Base-by-base conservation (phyloP, 106 monocot genomes). In the Iris macrosiphon region DNA sequence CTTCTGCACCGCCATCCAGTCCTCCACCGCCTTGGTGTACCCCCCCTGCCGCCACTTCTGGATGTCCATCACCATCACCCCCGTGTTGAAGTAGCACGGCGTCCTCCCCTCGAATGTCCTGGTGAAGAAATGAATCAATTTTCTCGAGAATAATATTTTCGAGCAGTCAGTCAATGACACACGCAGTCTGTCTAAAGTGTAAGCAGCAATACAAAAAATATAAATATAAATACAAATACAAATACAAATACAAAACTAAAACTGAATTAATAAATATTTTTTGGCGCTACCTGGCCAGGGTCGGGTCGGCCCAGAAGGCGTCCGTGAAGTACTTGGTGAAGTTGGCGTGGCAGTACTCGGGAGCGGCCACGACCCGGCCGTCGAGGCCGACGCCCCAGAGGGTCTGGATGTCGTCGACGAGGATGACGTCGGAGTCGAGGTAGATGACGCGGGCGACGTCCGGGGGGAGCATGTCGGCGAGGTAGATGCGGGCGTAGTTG, bases 261-360 rank as follows among this genome's bases (percentile, higher is more conserved):
- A n/a, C n/a, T n/a, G n/a, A n/a, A n/a, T n/a, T n/a, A n/a, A n/a
- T n/a, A n/a, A n/a, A n/a, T n/a, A n/a, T n/a, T n/a, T n/a, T n/a
- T n/a, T n/a, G n/a, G n/a, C n/a, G n/a, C n/a, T n/a, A n/a, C n/a
- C n/a, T n/a, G n/a, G n/a, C n/a, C n/a, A n/a, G n/a, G n/a, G n/a
- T n/a, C 16, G 37, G 7, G 50, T 64, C 49, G 0, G 41, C 43
- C 72, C 72, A 72, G 49, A 72, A 72, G 15, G 72, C 40, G 15
- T 62, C 71, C 13, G 88, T 89, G 66, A 89, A 89, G 70, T 89
- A 89, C 63, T 79, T 83, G 60, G 79, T 89, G 69, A 89, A 89
- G 57, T 89, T 83, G 40, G 88, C 73, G 60, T 89, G 79, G 76
- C 88, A 89, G 49, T 89, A 89, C 59, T 89, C 83, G 0, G 83